Conservation (phyloP, 2,329 filamentous ascomycete genomes). For the Xylaria sp. region DNA sequence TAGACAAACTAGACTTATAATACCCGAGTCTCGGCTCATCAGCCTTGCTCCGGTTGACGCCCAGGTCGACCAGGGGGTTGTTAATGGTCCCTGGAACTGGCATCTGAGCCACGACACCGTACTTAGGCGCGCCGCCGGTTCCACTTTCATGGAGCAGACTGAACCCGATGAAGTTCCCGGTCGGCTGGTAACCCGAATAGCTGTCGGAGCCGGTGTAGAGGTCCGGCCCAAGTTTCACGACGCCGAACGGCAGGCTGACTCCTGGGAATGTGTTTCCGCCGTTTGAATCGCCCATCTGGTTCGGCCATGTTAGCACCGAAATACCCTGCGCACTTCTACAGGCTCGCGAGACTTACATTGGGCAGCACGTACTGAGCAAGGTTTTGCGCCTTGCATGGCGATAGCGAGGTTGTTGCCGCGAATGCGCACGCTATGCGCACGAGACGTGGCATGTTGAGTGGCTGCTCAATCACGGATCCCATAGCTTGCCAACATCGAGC, state of each 20-base stretch:
- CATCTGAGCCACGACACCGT: conserved; percentile 68
- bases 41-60: conserved; percentile 57
- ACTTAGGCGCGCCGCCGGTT: conserved; percentile 73
- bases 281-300: conserved; percentile 51
- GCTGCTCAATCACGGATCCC: not conserved
- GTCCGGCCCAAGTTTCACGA: conserved; percentile 58
- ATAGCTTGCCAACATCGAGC: not conserved
- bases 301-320: not conserved
- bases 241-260: conserved; percentile 53
- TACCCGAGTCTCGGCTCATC: conserved; percentile 64
- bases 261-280: conserved; percentile 59
- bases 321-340: not conserved
- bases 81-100: conserved; percentile 55
- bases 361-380: conserved; percentile 24
- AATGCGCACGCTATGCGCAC: not conserved
- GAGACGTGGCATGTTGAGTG: conserved; percentile 6
- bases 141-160: conserved; percentile 70
- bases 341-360: conserved; percentile 10
- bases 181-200: conserved; percentile 58
- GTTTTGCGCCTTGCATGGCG: conserved; percentile 16
- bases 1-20: conserved; percentile 61
- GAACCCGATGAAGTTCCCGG: conserved; percentile 63
- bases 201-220: conserved; percentile 55
- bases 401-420: not conserved
- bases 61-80: conserved; percentile 62